Conservation (phyloP, 805 yeast species). For the Ogataea henricii region DNA sequence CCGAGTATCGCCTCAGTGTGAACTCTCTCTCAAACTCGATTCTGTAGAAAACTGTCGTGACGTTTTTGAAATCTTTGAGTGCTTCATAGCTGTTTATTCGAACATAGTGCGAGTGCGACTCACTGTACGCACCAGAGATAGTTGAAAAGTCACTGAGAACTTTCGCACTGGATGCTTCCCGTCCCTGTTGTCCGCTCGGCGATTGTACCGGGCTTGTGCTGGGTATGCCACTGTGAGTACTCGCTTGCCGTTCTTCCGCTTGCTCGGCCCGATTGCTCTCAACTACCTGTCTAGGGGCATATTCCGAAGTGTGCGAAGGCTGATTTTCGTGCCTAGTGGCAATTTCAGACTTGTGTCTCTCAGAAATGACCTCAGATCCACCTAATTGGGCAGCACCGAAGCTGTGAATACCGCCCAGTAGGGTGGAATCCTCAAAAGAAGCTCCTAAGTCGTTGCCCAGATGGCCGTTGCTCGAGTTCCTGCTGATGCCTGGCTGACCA, state of each 20-base stretch:
- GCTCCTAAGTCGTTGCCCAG: not conserved
- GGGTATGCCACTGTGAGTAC: not conserved
- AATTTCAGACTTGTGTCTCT: not conserved
- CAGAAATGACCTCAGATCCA: not conserved
- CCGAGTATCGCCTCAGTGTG: conserved; percentile 82
- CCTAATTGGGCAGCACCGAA: not conserved
- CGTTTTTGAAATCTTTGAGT: conserved; percentile 30
- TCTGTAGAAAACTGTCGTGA: conserved; percentile 34
- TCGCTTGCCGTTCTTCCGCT: too few relatives aligned
- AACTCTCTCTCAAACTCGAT: conserved; percentile 23
- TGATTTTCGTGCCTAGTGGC: not conserved
- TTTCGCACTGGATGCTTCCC: not conserved
- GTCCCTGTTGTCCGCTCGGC: too few relatives aligned
- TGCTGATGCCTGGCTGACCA: not conserved
- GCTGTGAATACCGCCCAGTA: not conserved
- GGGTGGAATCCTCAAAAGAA: not conserved
- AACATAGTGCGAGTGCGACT: not conserved
- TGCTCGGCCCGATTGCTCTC: too few relatives aligned
- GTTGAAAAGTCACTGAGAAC: not conserved
- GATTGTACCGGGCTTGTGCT: too few relatives aligned
- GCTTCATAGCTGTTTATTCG: conserved; percentile 22
- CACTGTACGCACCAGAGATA: not conserved
- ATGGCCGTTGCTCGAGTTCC: not conserved
- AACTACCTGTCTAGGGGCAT: not conserved
- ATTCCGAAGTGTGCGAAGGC: not conserved